phyloP scores from a whole-genome alignment of 2,329 filamentous ascomycete genomes.

The Hyphodiscus sp. region DNA sequence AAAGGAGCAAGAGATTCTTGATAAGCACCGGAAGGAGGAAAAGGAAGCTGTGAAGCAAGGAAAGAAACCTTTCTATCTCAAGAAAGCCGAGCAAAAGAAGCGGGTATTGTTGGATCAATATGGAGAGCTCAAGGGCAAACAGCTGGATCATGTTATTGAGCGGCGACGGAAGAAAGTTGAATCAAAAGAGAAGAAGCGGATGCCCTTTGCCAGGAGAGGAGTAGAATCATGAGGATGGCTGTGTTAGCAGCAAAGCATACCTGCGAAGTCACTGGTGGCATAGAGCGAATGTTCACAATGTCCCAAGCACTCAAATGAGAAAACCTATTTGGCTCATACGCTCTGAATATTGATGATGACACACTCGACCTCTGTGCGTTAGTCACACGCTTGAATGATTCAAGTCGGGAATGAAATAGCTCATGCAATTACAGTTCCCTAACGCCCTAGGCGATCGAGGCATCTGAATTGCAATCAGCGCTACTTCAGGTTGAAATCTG shows the following conservation, averaged over 20 bases:
- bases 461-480: too few relatives aligned
- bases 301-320: too few relatives aligned
- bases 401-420: too few relatives aligned
- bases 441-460: too few relatives aligned
- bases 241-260: not conserved
- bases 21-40: constrained; percentile 74
- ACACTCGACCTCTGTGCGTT: too few relatives aligned
- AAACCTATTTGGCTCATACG: too few relatives aligned
- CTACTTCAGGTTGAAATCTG: too few relatives aligned
- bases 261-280: not conserved
- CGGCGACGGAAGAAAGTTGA: constrained; percentile 84
- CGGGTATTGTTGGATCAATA: constrained; percentile 72
- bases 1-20: constrained; percentile 60
- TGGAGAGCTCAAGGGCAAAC: constrained; percentile 74
- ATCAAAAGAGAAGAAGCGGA: constrained; percentile 73
- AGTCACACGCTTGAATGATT: too few relatives aligned
- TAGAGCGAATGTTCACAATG: too few relatives aligned
- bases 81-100: constrained; percentile 89
- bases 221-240: constrained; percentile 20
- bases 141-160: constrained; percentile 80
- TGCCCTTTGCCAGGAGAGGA: constrained; percentile 50
- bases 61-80: constrained; percentile 89
- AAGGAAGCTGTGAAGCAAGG: constrained; percentile 80
- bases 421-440: too few relatives aligned
- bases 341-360: too few relatives aligned